Evolutionary conservation across 805 yeast genomes (phyloP).

Genomic region (Candida glaebosa): DNA sequence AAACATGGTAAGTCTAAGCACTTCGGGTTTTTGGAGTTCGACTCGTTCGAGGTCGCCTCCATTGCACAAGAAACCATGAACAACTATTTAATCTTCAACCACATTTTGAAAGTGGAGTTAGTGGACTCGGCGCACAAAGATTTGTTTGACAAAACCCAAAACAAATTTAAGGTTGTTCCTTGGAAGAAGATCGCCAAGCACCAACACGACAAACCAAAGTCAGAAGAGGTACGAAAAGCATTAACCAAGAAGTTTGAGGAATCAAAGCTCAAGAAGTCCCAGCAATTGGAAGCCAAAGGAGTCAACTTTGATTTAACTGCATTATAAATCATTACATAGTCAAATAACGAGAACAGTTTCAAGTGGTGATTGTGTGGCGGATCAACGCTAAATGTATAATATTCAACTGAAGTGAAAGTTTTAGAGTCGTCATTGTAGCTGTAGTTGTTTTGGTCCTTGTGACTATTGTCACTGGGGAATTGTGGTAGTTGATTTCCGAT

Average conservation of each 20-base stretch:
- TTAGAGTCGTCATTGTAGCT: too few relatives aligned
- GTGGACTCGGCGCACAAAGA: conserved; percentile 57
- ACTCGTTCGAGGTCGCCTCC: conserved; percentile 68
- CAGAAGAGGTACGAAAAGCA: conserved; percentile 53
- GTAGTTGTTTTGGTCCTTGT: too few relatives aligned
- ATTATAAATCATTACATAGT: not conserved
- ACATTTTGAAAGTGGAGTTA: conserved; percentile 62
- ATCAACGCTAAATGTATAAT: not conserved
- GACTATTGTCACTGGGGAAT: not conserved
- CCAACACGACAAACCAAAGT: conserved; percentile 55
- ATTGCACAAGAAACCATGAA: conserved; percentile 95
- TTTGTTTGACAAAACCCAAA: conserved; percentile 56
- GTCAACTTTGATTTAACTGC: conserved; percentile 44
- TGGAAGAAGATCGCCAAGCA: conserved; percentile 52
- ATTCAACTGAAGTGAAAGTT: not conserved
- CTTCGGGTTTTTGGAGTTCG: conserved; percentile 86
- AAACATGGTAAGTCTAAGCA: conserved; percentile 89
- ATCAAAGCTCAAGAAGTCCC: conserved; percentile 42
- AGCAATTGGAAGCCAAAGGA: conserved; percentile 52
- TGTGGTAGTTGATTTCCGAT: not conserved
- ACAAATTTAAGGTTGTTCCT: conserved; percentile 55
- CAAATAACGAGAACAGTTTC: too few relatives aligned
- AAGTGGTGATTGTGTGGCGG: too few relatives aligned
- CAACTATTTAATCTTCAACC: conserved; percentile 86
- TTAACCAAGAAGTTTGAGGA: conserved; percentile 45